Evolutionary conservation across 164 flowering plant genomes (phyloP).

Genomic region (Liriodendron chinense): DNA sequence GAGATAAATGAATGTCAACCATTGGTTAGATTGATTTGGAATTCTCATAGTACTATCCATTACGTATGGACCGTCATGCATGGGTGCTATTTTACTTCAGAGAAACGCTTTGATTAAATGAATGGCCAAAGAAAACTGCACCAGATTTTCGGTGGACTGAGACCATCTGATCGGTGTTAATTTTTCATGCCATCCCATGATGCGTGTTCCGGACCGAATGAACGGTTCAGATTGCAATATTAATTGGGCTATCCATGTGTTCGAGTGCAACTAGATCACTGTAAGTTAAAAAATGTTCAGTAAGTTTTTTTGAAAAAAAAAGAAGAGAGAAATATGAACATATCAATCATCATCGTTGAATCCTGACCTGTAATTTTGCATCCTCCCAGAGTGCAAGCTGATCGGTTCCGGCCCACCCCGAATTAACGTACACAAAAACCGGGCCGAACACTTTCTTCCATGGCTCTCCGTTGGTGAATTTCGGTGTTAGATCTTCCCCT

Average conservation of each 20-base stretch:
- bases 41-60: too few relatives aligned
- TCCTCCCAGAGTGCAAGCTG: slow-evolving; percentile 54
- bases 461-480: slow-evolving; percentile 49
- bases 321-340: neutral
- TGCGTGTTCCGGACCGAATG: neutral
- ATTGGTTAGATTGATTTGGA: too few relatives aligned
- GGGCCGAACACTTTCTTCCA: slow-evolving; percentile 99
- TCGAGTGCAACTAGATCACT: neutral
- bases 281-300: too few relatives aligned
- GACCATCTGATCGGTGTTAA: too few relatives aligned
- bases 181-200: neutral
- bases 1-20: neutral
- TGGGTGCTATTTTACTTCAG: too few relatives aligned
- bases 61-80: too few relatives aligned
- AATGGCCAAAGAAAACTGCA: too few relatives aligned
- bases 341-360: neutral
- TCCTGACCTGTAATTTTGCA: slow-evolving; percentile 65
- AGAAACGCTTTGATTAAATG: too few relatives aligned
- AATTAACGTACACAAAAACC: slow-evolving; percentile 73
- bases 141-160: too few relatives aligned
- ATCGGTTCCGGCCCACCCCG: slow-evolving; percentile 31
- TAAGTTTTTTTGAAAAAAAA: too few relatives aligned
- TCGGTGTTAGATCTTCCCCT: slow-evolving; percentile 50
- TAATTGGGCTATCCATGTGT: neutral
- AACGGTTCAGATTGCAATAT: neutral